Percentiles rank a stretch among this genome's conserved stretches.
Conservation (phyloP, 805 yeast species). For the Nakazawaea anatomiae region DNA sequence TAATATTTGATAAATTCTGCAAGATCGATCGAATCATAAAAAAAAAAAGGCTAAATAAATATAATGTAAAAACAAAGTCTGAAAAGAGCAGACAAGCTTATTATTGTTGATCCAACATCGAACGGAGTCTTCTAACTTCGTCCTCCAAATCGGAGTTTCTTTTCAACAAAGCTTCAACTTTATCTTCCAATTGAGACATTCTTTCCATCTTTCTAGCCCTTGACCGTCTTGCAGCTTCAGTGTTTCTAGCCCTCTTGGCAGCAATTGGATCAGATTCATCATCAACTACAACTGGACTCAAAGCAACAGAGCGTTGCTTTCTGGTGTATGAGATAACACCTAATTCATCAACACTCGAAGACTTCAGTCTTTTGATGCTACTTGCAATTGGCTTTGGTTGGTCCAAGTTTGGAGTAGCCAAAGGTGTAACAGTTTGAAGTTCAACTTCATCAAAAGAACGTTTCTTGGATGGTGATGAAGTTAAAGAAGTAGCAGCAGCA, state of each 20-base stretch:
- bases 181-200: slow-evolving; percentile 74
- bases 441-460: slow-evolving; percentile 22
- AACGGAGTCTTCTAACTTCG: slow-evolving; percentile 47
- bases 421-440: not conserved
- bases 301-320: slow-evolving; percentile 68
- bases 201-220: slow-evolving; percentile 90
- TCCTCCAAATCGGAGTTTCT: slow-evolving; percentile 55
- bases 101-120: slow-evolving; percentile 2
- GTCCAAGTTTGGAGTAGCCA: not conserved
- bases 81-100: not conserved
- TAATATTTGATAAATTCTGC: too few relatives aligned
- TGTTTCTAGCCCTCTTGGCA: slow-evolving; percentile 89
- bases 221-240: slow-evolving; percentile 96
- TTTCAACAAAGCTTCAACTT: slow-evolving; percentile 57
- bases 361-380: not conserved
- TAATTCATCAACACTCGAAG: slow-evolving; percentile 44
- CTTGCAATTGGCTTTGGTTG: not conserved
- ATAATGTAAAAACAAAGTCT: not conserved
- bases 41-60: not conserved
- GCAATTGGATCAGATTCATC: slow-evolving; percentile 60
- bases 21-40: not conserved
- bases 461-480: slow-evolving; percentile 13
- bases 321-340: slow-evolving; percentile 75
- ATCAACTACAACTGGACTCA: slow-evolving; percentile 57
- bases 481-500: slow-evolving; percentile 21